These are phyloP conservation scores for Eremothecium gossypii DNA, from an alignment of 1,139 yeast species.

Conservation along the genomic window DNA sequence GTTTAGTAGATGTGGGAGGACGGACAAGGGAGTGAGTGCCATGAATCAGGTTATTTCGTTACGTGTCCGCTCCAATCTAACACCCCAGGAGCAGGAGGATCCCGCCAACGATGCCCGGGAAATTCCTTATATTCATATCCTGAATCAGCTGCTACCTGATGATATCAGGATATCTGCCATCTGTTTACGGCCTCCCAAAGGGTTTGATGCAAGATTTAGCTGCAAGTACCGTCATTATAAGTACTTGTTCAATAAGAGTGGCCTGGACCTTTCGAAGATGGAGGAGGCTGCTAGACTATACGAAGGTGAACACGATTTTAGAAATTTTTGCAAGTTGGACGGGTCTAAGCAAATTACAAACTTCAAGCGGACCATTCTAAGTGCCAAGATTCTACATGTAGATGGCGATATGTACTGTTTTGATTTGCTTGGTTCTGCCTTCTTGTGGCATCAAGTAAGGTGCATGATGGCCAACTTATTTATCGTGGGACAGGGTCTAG, in stretches of 20 bases:
- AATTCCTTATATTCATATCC: conserved; percentile 62
- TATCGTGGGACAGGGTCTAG: conserved; percentile 70
- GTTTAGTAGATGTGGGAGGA: conserved; percentile 91
- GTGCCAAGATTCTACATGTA: conserved; percentile 42
- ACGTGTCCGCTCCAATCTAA: conserved; percentile 58
- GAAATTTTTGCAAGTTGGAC: conserved; percentile 91
- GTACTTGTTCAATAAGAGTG: conserved; percentile 54
- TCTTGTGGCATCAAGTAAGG: conserved; percentile 96
- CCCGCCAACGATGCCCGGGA: conserved; percentile 54
- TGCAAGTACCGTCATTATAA: conserved; percentile 77
- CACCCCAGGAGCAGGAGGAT: conserved; percentile 47
- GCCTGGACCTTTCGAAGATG: conserved; percentile 61
- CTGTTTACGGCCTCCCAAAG: conserved; percentile 71
- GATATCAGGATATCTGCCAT: conserved; percentile 79
- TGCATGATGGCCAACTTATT: conserved; percentile 86
- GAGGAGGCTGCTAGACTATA: conserved; percentile 53
- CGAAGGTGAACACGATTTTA: conserved; percentile 77
- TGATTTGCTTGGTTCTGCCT: conserved; percentile 81
- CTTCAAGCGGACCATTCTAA: conserved; percentile 49
- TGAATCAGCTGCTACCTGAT: conserved; percentile 69
- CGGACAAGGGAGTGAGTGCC: conserved; percentile 96
- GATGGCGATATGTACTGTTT: conserved; percentile 48
- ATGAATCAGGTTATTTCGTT: conserved; percentile 89
- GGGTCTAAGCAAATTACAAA: conserved; percentile 87
- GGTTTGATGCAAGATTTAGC: conserved; percentile 88